Conservation (phyloP, 2,329 filamentous ascomycete genomes). For the Clonostachys byssicola region DNA sequence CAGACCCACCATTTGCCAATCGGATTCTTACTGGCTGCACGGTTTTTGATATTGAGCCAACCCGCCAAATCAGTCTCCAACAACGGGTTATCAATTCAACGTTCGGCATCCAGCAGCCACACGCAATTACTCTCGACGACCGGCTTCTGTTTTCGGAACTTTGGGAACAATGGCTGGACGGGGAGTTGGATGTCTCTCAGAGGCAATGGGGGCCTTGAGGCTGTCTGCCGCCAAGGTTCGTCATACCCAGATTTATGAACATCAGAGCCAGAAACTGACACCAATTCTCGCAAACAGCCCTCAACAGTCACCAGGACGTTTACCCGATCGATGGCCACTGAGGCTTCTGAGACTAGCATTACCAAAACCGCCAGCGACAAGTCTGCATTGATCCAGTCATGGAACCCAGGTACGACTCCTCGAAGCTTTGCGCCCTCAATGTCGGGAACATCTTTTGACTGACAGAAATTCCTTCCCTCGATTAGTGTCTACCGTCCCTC, state of each 20-base stretch:
- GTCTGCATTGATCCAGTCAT: conserved; percentile 30
- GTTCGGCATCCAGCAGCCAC: too few species aligned
- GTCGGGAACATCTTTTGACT: not conserved
- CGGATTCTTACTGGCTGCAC: not conserved
- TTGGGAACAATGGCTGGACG: conserved; percentile 36
- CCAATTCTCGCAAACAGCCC: conserved; percentile 16
- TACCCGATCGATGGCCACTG: conserved; percentile 53
- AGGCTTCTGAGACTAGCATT: conserved; percentile 27
- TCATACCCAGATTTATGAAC: too few species aligned
- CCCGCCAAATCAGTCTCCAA: too few species aligned
- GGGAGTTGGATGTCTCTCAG: conserved; percentile 43
- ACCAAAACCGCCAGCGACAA: conserved; percentile 23
- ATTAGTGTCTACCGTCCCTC: conserved; percentile 60
- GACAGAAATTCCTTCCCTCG: conserved; percentile 5
- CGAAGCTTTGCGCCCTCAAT: not conserved
- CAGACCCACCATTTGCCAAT: conserved; percentile 1
- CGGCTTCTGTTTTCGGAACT: not conserved
- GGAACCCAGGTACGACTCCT: conserved; percentile 36
- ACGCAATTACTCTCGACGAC: not conserved
- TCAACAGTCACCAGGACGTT: conserved; percentile 31
- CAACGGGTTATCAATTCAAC: too few species aligned
- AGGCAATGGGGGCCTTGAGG: conserved; percentile 47
- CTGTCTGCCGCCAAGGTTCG: conserved; percentile 24
- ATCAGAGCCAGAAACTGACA: too few species aligned
- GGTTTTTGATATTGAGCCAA: not conserved